phyloP scores from a whole-genome alignment of 352 stramenopile genomes.

The Globisporangium irregulare region DNA sequence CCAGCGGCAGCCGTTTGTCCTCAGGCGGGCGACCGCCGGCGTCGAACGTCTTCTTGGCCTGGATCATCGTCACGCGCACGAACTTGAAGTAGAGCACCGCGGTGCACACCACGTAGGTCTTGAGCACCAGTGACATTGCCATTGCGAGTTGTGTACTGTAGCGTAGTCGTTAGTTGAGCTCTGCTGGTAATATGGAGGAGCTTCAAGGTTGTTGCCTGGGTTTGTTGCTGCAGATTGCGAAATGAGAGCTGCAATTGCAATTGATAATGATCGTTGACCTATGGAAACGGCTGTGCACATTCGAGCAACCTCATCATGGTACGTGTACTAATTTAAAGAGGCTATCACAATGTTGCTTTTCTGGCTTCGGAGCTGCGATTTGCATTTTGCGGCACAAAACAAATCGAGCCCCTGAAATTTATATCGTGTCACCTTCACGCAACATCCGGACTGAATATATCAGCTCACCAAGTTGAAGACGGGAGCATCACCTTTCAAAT shows the following conservation, averaged over 20 bases:
- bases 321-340: too few species aligned
- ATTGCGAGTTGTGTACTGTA: neutral
- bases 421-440: neutral
- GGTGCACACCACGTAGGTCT: constrained; percentile 59
- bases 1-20: constrained; percentile 41
- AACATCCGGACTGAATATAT: neutral
- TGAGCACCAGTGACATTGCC: constrained; percentile 18
- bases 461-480: neutral
- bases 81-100: constrained; percentile 74
- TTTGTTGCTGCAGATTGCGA: neutral
- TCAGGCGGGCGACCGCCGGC: constrained; percentile 46
- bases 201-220: neutral
- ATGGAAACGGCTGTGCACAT: neutral
- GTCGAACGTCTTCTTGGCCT: constrained; percentile 57
- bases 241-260: neutral
- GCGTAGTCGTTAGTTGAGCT: neutral
- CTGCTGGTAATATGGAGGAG: neutral
- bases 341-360: too few species aligned
- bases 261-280: neutral
- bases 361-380: too few species aligned
- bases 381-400: too few species aligned
- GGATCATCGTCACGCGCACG: constrained; percentile 45
- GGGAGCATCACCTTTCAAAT: neutral
- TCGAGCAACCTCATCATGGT: neutral
- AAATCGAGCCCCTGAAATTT: too few species aligned